phyloP scores from a whole-genome alignment of 176 grass and related monocot species.

The Zoysia japonica region DNA sequence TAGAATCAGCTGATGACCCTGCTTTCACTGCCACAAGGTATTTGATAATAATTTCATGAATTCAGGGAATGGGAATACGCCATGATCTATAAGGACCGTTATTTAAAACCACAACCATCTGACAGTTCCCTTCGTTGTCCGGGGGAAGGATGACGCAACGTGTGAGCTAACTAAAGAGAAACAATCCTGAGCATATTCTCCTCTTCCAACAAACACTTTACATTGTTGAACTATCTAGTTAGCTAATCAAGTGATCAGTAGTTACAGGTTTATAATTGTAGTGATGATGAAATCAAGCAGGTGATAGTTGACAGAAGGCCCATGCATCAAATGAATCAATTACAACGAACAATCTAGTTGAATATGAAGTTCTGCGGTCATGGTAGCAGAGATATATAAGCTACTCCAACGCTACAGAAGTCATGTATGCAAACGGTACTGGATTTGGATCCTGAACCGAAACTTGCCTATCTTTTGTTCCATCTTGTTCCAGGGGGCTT shows the following conservation, averaged over 20 bases:
- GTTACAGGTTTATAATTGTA: slow-evolving; percentile 11
- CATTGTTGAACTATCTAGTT: not conserved
- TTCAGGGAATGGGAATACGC: not conserved
- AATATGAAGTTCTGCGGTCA: not conserved
- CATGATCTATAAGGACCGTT: not conserved
- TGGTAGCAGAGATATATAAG: not conserved
- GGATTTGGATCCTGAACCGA: slow-evolving; percentile 21
- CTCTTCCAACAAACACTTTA: not conserved
- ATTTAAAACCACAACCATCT: slow-evolving; percentile 7
- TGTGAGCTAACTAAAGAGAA: not conserved
- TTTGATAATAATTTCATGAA: not conserved
- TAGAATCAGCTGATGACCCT: not conserved
- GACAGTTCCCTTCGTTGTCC: not conserved
- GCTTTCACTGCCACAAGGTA: not conserved
- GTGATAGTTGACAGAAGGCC: not conserved
- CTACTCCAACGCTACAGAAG: not conserved
- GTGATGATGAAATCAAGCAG: not conserved
- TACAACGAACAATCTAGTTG: not conserved
- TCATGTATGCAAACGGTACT: slow-evolving; percentile 62
- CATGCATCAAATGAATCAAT: slow-evolving; percentile 23
- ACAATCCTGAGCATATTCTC: not conserved
- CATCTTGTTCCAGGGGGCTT: slow-evolving; percentile 37
- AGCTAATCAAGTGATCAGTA: slow-evolving; percentile 6
- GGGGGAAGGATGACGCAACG: not conserved
- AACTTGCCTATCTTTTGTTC: slow-evolving; percentile 54